Base-by-base conservation (phyloP, 257 asterid genomes). In the Mitragyna speciosa region DNA sequence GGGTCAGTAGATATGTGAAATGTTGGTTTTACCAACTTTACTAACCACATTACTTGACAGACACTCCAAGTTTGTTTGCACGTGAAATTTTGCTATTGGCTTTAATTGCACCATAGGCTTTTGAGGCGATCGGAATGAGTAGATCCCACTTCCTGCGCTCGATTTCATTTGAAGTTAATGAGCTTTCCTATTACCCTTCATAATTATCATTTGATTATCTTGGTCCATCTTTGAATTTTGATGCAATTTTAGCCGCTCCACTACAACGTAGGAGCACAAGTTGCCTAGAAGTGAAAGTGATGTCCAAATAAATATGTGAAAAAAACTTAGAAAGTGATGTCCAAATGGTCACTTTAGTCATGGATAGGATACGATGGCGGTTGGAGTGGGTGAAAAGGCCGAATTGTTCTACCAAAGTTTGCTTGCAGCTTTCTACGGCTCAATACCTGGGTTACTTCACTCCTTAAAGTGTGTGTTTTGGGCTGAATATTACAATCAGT, bases 21-120 rank as follows among this genome's bases (percentile, higher is more conserved):
- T 63, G 69, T 63, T 26, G 20, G 69, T 64, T 64, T 64, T 28
- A 64, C 70, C 70, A 26, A 64, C 70, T 64, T 64, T 64, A 12
- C 70, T 64, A 10, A 63, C 41, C 41, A 64, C 41, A 26, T 11
- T 26, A 28, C 22, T 64, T 20, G 52, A 19, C 7, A 39, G 52
- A 19, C 7, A 39, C 16, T 22, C 73, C 4, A 69, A 19, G 51
- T 69, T 36, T 16, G 16, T 9, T n/a, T 2, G 28, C 15, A 36
- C 73, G 30, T 39, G 73, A 15, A 36, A 10, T 7, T 36, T 68
- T 68, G 12, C 28, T 0, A 68, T 68, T 68, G 7, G 48, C n/a
- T 39, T 20, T 68, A 1, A 68, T 9, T 36, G 49, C 73, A 36
- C 73, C 17, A 39, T 41, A 33, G 73, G 39, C 73, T 69, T 69